Percentiles rank a stretch among this genome's conserved stretches.
phyloP scores from a whole-genome alignment of 306 rosid genomes.

The Albizia julibrissin region DNA sequence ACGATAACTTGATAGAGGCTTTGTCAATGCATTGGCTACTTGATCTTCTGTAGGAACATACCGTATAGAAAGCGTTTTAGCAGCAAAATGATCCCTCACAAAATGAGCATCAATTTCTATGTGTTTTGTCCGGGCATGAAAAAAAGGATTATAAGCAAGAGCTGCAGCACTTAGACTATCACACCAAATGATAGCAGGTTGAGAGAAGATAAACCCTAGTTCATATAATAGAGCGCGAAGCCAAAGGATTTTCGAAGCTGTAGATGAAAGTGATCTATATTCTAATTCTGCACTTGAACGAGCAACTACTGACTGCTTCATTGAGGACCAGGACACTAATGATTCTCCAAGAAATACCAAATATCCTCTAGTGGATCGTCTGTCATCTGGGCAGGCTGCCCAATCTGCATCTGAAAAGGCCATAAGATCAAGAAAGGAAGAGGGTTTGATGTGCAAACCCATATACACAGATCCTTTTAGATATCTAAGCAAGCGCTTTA shows the following conservation, averaged over 20 bases:
- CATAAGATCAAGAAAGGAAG: too few species aligned
- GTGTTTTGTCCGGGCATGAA: background rate
- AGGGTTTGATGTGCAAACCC: too few species aligned
- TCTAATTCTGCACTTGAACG: background rate
- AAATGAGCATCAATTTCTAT: too few species aligned
- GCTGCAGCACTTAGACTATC: background rate
- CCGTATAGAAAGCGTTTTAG: too few species aligned
- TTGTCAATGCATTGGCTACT: too few species aligned
- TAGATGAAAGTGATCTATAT: background rate
- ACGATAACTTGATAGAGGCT: too few species aligned
- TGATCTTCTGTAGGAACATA: too few species aligned
- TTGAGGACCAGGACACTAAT: background rate
- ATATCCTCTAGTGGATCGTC: background rate
- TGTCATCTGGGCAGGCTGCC: background rate
- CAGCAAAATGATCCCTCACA: too few species aligned
- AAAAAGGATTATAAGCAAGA: background rate
- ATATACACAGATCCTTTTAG: too few species aligned
- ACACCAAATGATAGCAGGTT: background rate
- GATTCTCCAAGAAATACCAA: background rate
- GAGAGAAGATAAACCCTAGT: background rate
- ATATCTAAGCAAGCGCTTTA: too few species aligned
- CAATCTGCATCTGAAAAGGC: background rate
- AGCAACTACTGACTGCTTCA: background rate
- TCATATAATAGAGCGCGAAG: background rate
- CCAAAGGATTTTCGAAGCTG: background rate